Conservation (phyloP, 768 basidiomycete genomes). For the Tricholoma hemisulphureum region DNA sequence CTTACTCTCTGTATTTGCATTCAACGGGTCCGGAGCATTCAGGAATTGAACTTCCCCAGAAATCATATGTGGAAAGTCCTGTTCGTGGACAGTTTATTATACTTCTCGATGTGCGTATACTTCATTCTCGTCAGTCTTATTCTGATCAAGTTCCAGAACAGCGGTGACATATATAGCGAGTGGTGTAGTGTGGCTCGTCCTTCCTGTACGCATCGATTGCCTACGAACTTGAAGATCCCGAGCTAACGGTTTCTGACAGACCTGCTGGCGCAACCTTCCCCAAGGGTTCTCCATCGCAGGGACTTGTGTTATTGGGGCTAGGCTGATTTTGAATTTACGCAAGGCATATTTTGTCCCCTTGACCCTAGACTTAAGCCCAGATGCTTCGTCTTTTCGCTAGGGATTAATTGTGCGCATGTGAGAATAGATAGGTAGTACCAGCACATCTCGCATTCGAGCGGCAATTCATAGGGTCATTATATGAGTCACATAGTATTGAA, state of each 20-base stretch:
- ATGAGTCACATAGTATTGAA: too few relatives aligned
- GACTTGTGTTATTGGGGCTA: conserved; percentile 26
- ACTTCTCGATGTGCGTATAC: conserved; percentile 26
- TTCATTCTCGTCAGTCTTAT: neutral
- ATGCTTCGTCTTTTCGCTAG: neutral
- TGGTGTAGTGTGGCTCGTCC: conserved; percentile 18
- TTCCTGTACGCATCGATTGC: conserved; percentile 14
- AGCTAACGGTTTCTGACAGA: conserved; percentile 9
- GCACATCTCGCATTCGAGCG: too few relatives aligned
- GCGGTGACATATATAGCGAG: conserved; percentile 17
- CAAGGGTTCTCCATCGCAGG: conserved; percentile 21
- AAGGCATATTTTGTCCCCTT: conserved; percentile 23
- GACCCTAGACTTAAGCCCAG: neutral
- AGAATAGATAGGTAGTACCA: too few relatives aligned
- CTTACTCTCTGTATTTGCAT: conserved; percentile 19
- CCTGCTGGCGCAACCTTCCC: conserved; percentile 22
- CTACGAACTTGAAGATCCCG: neutral
- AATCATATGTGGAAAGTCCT: conserved; percentile 21
- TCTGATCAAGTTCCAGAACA: conserved; percentile 11
- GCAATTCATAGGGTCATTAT: too few relatives aligned
- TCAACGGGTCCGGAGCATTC: conserved; percentile 9
- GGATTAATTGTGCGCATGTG: neutral
- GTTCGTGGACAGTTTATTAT: conserved; percentile 25
- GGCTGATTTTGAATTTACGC: conserved; percentile 28
- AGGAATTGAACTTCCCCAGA: conserved; percentile 1